A percentile compares a stretch with the other conserved stretches of the same genome.
These are phyloP conservation scores for Hymenoscyphus scutula DNA, from an alignment of 2,329 filamentous ascomycete genomes.

Conservation along the genomic window DNA sequence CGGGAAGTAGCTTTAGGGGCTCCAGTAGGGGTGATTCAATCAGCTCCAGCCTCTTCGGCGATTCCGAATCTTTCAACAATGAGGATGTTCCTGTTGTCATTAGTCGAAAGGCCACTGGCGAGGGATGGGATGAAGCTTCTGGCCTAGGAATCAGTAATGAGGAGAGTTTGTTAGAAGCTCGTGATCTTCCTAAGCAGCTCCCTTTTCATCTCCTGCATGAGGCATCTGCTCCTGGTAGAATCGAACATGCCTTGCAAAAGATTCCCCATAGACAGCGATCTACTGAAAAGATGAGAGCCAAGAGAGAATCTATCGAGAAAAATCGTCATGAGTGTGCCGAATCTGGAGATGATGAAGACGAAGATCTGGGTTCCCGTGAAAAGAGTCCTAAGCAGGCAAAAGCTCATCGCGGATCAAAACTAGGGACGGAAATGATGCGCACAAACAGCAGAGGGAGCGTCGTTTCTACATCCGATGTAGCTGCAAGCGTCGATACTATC, in stretches of 20 bases:
- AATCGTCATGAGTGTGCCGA: conserved; percentile 73
- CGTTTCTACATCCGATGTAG: conserved; percentile 33
- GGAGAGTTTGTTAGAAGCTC: conserved; percentile 36
- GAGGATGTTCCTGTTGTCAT: conserved; percentile 78
- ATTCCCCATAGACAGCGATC: conserved; percentile 58
- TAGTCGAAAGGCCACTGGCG: conserved; percentile 68
- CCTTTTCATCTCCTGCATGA: conserved; percentile 57
- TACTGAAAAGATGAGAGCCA: conserved; percentile 70
- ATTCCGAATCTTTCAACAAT: conserved; percentile 73
- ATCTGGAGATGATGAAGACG: conserved; percentile 92
- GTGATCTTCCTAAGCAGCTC: conserved; percentile 40
- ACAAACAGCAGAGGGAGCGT: conserved; percentile 91
- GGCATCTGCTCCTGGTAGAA: conserved; percentile 62
- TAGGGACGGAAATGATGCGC: conserved; percentile 96
- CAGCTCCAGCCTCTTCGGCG: conserved; percentile 82
- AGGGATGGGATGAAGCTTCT: conserved; percentile 71
- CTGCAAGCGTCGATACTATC: conserved; percentile 25
- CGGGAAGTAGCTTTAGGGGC: conserved; percentile 72
- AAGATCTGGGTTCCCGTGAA: conserved; percentile 65
- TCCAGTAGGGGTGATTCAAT: conserved; percentile 88
- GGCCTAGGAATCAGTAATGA: conserved; percentile 76
- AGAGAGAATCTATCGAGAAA: conserved; percentile 73
- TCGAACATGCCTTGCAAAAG: conserved; percentile 42
- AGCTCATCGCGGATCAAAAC: conserved; percentile 74
- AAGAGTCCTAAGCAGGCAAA: conserved; percentile 51